Evolutionary conservation across 202 grass and related monocot genomes (phyloP).

Genomic region (Digitaria exilis): DNA sequence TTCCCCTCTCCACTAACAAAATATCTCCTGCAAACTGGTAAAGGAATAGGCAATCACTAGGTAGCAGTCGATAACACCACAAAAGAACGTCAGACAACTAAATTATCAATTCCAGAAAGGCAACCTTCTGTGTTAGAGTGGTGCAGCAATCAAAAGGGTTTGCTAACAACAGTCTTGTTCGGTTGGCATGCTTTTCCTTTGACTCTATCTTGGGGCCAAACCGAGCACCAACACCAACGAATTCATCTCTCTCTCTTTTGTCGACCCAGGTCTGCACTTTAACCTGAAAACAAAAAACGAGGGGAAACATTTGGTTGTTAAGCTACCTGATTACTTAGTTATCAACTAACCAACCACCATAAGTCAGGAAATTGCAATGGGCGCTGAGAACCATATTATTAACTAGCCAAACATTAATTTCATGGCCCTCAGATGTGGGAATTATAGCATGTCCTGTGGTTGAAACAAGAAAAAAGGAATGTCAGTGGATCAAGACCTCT

Average conservation of each 20-base stretch:
- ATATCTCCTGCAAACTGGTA: conserved; percentile 81
- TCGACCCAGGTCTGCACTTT: conserved; percentile 98
- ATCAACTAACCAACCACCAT: background rate
- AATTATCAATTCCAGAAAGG: conserved; percentile 30
- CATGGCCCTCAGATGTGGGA: background rate
- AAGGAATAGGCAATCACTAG: conserved; percentile 16
- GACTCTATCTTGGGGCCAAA: conserved; percentile 88
- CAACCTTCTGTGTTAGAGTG: conserved; percentile 61
- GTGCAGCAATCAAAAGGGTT: conserved; percentile 75
- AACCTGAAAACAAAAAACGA: conserved; percentile 46
- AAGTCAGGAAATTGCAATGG: background rate
- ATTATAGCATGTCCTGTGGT: background rate
- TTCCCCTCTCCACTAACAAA: conserved; percentile 76
- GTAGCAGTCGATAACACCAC: background rate
- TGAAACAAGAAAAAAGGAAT: background rate
- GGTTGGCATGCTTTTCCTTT: conserved; percentile 85
- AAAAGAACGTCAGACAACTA: background rate
- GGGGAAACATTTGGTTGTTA: conserved; percentile 18
- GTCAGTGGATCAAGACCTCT: background rate
- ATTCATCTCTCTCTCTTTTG: conserved; percentile 62
- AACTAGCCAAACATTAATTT: background rate
- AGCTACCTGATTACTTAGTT: conserved; percentile 6
- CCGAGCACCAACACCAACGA: conserved; percentile 95
- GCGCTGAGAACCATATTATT: background rate
- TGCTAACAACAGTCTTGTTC: conserved; percentile 59